Base-by-base conservation (phyloP, 2,329 filamentous ascomycete species). In the Lasiodiplodia theobromae region DNA sequence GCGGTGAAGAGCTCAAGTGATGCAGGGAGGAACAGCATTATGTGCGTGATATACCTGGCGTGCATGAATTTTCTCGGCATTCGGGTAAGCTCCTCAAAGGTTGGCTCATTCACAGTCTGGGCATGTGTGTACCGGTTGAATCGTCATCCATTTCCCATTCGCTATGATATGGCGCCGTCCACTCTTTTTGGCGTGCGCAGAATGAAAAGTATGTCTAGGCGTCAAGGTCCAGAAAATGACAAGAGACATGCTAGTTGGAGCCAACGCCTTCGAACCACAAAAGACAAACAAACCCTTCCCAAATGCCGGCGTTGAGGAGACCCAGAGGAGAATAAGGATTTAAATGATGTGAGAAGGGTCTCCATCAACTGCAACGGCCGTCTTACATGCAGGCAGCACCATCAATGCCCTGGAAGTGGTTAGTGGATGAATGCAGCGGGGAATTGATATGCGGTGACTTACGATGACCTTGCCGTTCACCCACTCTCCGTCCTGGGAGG, bases 401-500 rank as follows among this genome's bases (percentile, higher is more conserved):
- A 65, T 81, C 79, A 44, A 69, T 69, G 47, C 66, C 56, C 57
- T 60, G 21, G 18, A 25, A 2, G 18, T 38, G n/a, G 57, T 64
- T 51, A 52, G 47, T 49, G 18, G 14, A 31, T 12, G 54, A 3
- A 6, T 34, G 8, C 4, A 14, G 14, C 44, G n/a, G 67, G 84
- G 83, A 70, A 23, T 4, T 11, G 40, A 18, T 21, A 18, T 6
- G 28, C 10, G 12, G 23, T 21, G 51, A 68, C 66, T 68, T 68
- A 68, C 66, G 71, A 85, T 83, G 75, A 86, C 82, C 80, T 86
- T 86, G 76, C 84, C 84, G 76, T 85, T 86, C 70, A 86, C 80
- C 85, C 76, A 85, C 75, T 90, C 82, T 77, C 87, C 77, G 78
- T 89, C 79, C 82, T 89, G 80, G 77, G 86, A 78, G 73, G 88